Conservation (phyloP, 208 protist species). For the Acanthamoeba lenticulata region DNA sequence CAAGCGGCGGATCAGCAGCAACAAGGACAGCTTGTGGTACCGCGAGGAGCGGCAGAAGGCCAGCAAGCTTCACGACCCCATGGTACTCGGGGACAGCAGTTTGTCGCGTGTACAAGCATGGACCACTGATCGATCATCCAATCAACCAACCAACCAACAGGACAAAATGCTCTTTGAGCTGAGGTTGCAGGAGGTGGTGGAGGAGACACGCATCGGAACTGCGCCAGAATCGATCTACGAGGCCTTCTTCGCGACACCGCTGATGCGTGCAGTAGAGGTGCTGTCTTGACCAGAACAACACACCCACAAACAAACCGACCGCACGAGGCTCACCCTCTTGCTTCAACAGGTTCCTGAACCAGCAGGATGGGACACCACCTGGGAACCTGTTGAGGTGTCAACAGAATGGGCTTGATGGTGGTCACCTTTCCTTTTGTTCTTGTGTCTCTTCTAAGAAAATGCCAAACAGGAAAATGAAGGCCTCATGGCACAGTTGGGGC, state of each 20-base stretch:
- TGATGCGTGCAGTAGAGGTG: not conserved
- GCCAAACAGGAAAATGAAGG: too few relatives aligned
- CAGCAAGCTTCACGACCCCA: not conserved
- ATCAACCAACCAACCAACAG: not conserved
- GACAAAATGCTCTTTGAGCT: slow-evolving; percentile 17
- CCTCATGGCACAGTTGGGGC: too few relatives aligned
- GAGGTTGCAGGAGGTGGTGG: not conserved
- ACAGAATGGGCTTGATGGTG: too few relatives aligned
- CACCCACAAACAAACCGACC: too few relatives aligned
- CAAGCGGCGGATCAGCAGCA: not conserved
- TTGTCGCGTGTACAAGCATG: too few relatives aligned
- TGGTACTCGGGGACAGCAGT: not conserved
- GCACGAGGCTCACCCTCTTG: too few relatives aligned
- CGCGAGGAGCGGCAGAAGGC: not conserved
- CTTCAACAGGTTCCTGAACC: too few relatives aligned
- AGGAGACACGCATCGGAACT: not conserved
- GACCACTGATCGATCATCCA: not conserved
- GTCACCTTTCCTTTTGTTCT: too few relatives aligned
- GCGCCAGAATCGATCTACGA: not conserved
- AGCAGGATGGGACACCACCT: too few relatives aligned
- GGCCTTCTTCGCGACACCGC: not conserved
- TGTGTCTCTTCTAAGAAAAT: too few relatives aligned
- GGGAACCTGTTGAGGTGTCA: too few relatives aligned
- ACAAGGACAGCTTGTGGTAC: slow-evolving; percentile 43
- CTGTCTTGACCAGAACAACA: too few relatives aligned